phyloP scores from a whole-genome alignment of 768 basidiomycete species.

The Russula sp. region DNA sequence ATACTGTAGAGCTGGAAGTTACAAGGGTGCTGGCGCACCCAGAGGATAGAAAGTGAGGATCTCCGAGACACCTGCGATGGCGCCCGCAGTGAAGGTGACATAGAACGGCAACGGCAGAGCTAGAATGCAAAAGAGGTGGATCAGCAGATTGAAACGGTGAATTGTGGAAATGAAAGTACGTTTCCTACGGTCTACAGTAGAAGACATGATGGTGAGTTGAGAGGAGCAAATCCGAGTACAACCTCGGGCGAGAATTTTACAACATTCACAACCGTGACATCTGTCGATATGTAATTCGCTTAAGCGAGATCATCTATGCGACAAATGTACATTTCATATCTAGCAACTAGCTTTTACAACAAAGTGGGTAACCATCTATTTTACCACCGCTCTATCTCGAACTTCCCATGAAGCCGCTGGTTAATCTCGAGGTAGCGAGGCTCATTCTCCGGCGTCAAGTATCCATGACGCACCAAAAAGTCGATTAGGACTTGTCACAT shows the following conservation, averaged over 20 bases:
- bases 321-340: background rate
- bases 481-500: slow-evolving; percentile 69
- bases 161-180: background rate
- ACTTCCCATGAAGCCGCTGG: slow-evolving; percentile 68
- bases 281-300: too few species aligned
- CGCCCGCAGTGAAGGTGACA: slow-evolving; percentile 92
- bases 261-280: background rate
- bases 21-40: slow-evolving; percentile 48
- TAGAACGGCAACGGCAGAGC: slow-evolving; percentile 84
- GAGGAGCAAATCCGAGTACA: background rate
- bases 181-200: slow-evolving; percentile 28
- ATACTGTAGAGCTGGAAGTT: slow-evolving; percentile 11
- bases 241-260: background rate
- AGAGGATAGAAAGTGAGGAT: slow-evolving; percentile 87
- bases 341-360: background rate
- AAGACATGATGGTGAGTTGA: slow-evolving; percentile 12
- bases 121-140: slow-evolving; percentile 34
- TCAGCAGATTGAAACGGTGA: background rate
- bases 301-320: background rate
- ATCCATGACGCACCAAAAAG: slow-evolving; percentile 82
- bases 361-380: background rate
- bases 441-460: slow-evolving; percentile 86
- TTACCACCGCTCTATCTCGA: slow-evolving; percentile 59
- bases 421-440: slow-evolving; percentile 74
- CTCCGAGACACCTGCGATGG: slow-evolving; percentile 89